Evolutionary conservation across 352 stramenopile species (phyloP), one percentile per base, ranked within the genome.

Genomic region (Phytophthora podocarpi): DNA sequence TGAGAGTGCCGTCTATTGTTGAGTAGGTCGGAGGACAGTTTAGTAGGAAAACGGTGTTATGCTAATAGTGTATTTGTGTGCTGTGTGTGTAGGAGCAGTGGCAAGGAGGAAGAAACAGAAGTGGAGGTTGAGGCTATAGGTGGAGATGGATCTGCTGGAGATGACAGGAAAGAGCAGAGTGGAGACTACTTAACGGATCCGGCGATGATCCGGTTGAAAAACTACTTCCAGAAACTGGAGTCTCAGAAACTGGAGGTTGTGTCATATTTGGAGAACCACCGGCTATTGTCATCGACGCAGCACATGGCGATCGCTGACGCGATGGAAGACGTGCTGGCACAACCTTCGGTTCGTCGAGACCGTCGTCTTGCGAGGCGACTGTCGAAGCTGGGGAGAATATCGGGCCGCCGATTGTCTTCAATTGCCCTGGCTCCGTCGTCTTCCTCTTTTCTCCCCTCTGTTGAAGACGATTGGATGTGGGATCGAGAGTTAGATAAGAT

Each of bases 241-340:
- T 45, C 65, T 2, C 67, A 89, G 40, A 62, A 74, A 37, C 43
- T 93, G 12, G 85, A 92, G 58, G 75, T 90, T 35, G 60, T 91
- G 2, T 86, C 85, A 15, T 75, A 79, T 32, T 72, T 68, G 0
- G 80, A 90, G 48, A 79, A 89, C 51, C 72, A 89, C 26, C 70
- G 75, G 4, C 39, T 89, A 26, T 66, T 93, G 30, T 90, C 82
- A 21, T 89, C 81, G 6, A 68, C 63, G 12, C 76, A 78, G 18
- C 85, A 91, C 58, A 73, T 76, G 52, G 68, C 77, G 31, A 90
- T 93, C 43, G 81, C 85, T 21, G 78, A 92, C 35, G 85, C 85
- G 2, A 91, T 93, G 78, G 85, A 93, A 49, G 70, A 83, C 30
- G 64, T 88, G 34, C 61, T 93, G 20, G 80, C 85, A 13, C 70